A percentile compares a stretch with the other conserved stretches of the same genome.
These are phyloP conservation scores for Venturiaceae sp. DNA, from an alignment of 2,329 filamentous ascomycete species.

Conservation along the genomic window DNA sequence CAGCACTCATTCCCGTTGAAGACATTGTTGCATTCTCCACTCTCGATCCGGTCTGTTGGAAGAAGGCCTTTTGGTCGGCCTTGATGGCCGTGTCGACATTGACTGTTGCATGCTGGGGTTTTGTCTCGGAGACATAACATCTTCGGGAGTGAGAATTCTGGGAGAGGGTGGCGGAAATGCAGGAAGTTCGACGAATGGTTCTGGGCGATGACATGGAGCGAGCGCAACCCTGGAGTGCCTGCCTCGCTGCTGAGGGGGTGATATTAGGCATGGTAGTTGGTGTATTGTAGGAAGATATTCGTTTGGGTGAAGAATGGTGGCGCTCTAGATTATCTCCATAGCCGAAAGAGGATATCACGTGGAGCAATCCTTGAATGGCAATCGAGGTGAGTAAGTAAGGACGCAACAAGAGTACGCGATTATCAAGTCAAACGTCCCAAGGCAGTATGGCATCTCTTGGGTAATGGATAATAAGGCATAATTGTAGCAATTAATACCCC, in stretches of 20 bases:
- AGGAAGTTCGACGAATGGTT: conserved; percentile 23
- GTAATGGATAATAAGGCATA: not conserved
- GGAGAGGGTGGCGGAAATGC: conserved; percentile 21
- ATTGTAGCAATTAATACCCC: not conserved
- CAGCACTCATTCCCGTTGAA: conserved; percentile 45
- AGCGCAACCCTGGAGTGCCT: conserved; percentile 44
- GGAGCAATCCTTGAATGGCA: not conserved
- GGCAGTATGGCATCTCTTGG: no score
- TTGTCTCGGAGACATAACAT: conserved; percentile 77
- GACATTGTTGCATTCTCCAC: conserved; percentile 50
- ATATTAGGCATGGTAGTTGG: conserved; percentile 32
- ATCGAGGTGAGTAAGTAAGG: not conserved
- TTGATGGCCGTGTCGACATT: conserved; percentile 75
- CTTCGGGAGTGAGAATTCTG: conserved; percentile 35
- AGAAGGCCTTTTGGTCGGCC: conserved; percentile 74
- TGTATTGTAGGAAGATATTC: not conserved
- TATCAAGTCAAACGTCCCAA: not conserved
- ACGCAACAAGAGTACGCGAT: not conserved
- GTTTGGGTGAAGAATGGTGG: not conserved
- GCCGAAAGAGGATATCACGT: not conserved
- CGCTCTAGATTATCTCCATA: not conserved
- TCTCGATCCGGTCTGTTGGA: conserved; percentile 45
- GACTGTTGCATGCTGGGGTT: conserved; percentile 70
- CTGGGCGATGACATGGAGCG: not conserved
- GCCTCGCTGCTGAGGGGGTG: conserved; percentile 61